phyloP scores from a whole-genome alignment of 2,329 filamentous ascomycete species.

The Fusarium odoratissimum region DNA sequence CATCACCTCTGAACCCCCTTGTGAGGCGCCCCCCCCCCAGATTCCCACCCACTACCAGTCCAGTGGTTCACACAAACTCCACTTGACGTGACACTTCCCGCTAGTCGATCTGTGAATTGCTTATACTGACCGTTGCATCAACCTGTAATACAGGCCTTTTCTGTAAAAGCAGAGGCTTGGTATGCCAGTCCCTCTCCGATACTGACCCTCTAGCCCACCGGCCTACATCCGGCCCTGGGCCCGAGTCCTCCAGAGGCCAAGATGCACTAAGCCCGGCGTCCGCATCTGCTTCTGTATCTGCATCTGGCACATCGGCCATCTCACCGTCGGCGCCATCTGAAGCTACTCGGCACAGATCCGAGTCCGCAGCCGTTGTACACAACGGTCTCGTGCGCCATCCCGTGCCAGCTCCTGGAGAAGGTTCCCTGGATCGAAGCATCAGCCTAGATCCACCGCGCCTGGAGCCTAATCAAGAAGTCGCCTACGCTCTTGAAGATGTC shows the following conservation, averaged over 20 bases:
- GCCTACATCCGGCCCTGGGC: not conserved
- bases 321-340: conserved; percentile 27
- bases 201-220: conserved; percentile 17
- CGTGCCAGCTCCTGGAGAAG: conserved; percentile 3
- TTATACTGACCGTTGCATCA: conserved; percentile 19
- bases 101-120: conserved; percentile 6
- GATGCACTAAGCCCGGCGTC: conserved; percentile 21
- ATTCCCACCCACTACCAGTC: not conserved
- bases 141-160: conserved; percentile 46
- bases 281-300: conserved; percentile 17
- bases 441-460: conserved; percentile 14
- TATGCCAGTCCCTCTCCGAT: conserved; percentile 49
- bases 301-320: conserved; percentile 23
- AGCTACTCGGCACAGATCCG: conserved; percentile 9
- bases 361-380: conserved; percentile 42
- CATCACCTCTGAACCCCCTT: conserved; percentile 57
- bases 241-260: conserved; percentile 6
- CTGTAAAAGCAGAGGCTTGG: conserved; percentile 50
- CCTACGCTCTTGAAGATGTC: conserved; percentile 57
- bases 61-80: conserved; percentile 1
- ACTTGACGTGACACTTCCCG: not conserved
- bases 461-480: conserved; percentile 17
- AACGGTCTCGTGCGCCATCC: conserved; percentile 40
- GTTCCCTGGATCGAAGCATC: not conserved
- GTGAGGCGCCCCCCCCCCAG: conserved; percentile 47